phyloP scores from a whole-genome alignment of 2,329 filamentous ascomycete genomes.

The Alternaria ventricosa region DNA sequence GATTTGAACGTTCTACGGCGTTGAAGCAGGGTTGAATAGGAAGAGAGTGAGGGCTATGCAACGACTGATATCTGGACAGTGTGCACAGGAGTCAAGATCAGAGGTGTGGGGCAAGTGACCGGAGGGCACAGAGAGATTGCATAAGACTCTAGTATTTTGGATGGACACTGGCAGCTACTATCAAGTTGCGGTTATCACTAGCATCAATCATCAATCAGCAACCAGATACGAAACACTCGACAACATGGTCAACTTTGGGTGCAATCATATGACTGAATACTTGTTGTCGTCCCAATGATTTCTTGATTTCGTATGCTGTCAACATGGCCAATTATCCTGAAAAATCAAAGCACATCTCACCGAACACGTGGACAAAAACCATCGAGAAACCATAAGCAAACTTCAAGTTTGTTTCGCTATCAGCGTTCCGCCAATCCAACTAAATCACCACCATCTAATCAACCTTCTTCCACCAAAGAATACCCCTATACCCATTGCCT shows the following conservation, averaged over 20 bases:
- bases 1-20: not conserved
- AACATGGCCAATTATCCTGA: not conserved
- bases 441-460: slow-evolving; percentile 9
- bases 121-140: not conserved
- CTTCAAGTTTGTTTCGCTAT: not conserved
- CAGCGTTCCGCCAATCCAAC: accelerated
- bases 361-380: not conserved
- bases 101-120: not conserved
- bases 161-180: no score
- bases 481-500: slow-evolving; percentile 27
- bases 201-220: not conserved
- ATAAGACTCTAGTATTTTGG: not conserved
- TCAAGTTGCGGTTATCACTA: no score
- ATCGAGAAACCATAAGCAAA: not conserved
- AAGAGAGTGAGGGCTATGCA: not conserved
- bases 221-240: not conserved
- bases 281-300: not conserved
- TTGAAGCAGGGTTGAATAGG: not conserved
- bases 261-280: not conserved
- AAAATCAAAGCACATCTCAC: not conserved
- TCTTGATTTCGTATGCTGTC: accelerated
- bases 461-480: slow-evolving; percentile 34
- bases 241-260: not conserved
- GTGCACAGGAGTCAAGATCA: not conserved
- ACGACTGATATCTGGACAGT: not conserved